Evolutionary conservation across 2,329 filamentous ascomycete species (phyloP).

Genomic region (Monilinia vaccinii-corymbosi): DNA sequence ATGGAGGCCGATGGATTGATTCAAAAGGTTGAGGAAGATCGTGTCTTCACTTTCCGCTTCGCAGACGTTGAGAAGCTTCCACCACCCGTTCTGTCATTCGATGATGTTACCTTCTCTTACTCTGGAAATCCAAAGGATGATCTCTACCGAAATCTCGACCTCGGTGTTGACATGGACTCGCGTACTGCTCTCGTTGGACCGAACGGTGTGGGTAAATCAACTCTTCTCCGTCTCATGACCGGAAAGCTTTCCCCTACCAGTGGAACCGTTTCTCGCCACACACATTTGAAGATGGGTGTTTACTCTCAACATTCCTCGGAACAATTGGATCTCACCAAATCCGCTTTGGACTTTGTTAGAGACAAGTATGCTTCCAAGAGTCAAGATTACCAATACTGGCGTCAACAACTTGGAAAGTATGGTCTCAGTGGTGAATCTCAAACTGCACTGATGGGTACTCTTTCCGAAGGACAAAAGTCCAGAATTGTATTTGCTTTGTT

Average conservation of each 20-base stretch:
- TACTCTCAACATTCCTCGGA: slow-evolving; percentile 99
- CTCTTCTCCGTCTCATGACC: slow-evolving; percentile 90
- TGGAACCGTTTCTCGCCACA: slow-evolving; percentile 81
- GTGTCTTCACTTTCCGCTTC: slow-evolving; percentile 95
- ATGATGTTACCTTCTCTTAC: slow-evolving; percentile 97
- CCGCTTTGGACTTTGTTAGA: slow-evolving; percentile 90
- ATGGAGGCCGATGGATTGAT: slow-evolving; percentile 99
- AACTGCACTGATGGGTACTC: slow-evolving; percentile 93
- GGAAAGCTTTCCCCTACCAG: slow-evolving; percentile 80
- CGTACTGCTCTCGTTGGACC: slow-evolving; percentile 93
- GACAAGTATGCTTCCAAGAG: slow-evolving; percentile 85
- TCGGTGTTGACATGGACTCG: slow-evolving; percentile 99
- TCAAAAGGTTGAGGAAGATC: slow-evolving; percentile 75
- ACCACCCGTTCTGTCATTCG: slow-evolving; percentile 90
- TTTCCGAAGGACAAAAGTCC: slow-evolving; percentile 96
- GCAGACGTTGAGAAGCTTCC: slow-evolving; percentile 99
- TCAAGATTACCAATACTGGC: slow-evolving; percentile 99
- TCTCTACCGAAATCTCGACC: slow-evolving; percentile 91
- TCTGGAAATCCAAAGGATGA: slow-evolving; percentile 83
- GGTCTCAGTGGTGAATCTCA: slow-evolving; percentile 88
- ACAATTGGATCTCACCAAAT: slow-evolving; percentile 97
- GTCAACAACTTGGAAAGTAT: slow-evolving; percentile 92
- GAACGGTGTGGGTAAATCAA: slow-evolving; percentile 99
- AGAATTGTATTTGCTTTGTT: slow-evolving; percentile 96
- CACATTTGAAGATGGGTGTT: slow-evolving; percentile 94